Evolutionary conservation across 176 grass and related monocot genomes (phyloP).

Genomic region (Triticum monococcum): DNA sequence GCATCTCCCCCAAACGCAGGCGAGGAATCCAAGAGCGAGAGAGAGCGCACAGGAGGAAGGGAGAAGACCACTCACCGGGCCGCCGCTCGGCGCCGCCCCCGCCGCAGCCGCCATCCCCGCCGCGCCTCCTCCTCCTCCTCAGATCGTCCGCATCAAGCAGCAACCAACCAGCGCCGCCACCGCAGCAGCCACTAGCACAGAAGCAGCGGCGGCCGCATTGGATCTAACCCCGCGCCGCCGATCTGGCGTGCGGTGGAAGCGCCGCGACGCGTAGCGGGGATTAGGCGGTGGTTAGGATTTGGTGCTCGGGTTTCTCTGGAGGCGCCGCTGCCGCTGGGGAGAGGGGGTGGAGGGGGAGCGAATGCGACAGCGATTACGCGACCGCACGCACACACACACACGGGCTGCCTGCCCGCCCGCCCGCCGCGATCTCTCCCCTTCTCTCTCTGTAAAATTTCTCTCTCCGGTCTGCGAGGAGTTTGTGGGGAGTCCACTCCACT

Average conservation of each 20-base stretch:
- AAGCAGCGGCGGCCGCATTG: conserved; percentile 21
- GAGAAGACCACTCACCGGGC: conserved; percentile 43
- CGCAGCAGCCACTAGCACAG: background rate
- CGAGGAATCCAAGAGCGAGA: conserved; percentile 6
- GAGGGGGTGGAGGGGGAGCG: background rate
- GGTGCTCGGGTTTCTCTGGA: conserved; percentile 16
- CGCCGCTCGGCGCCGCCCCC: conserved; percentile 42
- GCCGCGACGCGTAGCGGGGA: conserved; percentile 5
- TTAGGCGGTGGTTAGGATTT: conserved; percentile 53
- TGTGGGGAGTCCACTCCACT: conserved; percentile 28
- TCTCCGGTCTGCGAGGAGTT: background rate
- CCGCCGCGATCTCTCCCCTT: background rate
- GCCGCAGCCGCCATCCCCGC: conserved; percentile 14
- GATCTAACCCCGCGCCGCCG: conserved; percentile 17
- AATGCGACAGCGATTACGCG: conserved; percentile 40
- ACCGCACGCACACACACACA: background rate
- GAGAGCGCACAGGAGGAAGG: background rate
- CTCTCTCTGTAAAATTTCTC: background rate
- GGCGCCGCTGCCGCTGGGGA: background rate
- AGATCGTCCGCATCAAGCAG: conserved; percentile 44
- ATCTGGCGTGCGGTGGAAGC: conserved; percentile 51
- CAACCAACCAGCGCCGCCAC: background rate
- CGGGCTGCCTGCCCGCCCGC: background rate
- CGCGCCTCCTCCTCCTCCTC: conserved; percentile 31
- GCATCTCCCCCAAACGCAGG: background rate